Evolutionary conservation across 1,284 basidiomycete species (phyloP), one percentile per base, ranked within the genome.

Genomic region (Moesziomyces sp.): DNA sequence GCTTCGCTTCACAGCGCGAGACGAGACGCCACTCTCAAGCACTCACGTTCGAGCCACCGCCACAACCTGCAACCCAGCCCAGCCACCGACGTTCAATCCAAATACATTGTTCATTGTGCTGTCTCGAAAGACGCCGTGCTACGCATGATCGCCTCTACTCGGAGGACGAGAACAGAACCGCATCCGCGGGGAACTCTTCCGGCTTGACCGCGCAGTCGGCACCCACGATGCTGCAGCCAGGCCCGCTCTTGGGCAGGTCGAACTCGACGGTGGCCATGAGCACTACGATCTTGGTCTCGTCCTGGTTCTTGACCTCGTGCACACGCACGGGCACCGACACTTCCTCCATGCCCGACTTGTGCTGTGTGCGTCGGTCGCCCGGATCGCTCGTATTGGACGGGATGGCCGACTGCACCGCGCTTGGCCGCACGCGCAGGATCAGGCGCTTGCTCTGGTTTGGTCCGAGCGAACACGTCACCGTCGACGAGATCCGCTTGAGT

Each of bases 261-360:
- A 67, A 71, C 56, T 76, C 76, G 3, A 78, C 64, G 13, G 58
- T 64, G 0, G 76, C 74, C 46, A 66, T 46, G 10, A 82, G 44
- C 5, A 65, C 43, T 1, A 83, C 74, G 19, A 62, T 71, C 47
- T 78, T 78, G 38, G 76, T 80, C 67, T 83, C 81, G 58, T 84
- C 82, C 58, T 76, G 76, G 55, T 84, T 84, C 73, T 84, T 84
- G 46, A 75, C 72, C 58, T 84, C 82, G 61, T 84, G 79, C 46
- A 84, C 66, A 19, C 62, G 63, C 30, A 84, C 68, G 10, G 69
- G 65, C 9, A 81, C 64, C 10, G 57, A 54, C 5, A 82, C 67
- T 35, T 78, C 66, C n/a, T 74, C 71, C 38, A 72, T 76, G 6
- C 64, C 62, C 11, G 68, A 46, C 23, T 63, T 58, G 34, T 64